Percentiles rank a stretch among this genome's conserved stretches.
These are phyloP conservation scores for Phoma sp. DNA, from an alignment of 2,329 filamentous ascomycete genomes.

Conservation along the genomic window DNA sequence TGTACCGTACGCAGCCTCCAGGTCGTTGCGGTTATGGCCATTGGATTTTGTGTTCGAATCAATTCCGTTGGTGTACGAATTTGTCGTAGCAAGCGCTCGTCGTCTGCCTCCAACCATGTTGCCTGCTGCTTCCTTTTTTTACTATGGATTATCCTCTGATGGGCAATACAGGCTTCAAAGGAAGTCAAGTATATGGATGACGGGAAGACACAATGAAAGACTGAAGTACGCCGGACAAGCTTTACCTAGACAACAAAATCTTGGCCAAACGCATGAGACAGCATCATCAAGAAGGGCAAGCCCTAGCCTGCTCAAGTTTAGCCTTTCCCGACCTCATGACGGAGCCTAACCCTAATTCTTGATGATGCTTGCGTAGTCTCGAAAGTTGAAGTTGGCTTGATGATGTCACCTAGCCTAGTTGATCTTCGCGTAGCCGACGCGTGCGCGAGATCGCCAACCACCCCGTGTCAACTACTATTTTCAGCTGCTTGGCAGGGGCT, in stretches of 20 bases:
- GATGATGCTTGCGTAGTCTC: slow-evolving; percentile 10
- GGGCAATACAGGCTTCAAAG: too few relatives aligned
- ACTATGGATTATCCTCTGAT: neutral
- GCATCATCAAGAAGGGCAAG: slow-evolving; percentile 11
- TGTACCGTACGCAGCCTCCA: slow-evolving; percentile 40
- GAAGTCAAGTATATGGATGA: too few relatives aligned
- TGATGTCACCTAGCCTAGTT: slow-evolving; percentile 10
- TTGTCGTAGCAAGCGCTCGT: slow-evolving; percentile 3
- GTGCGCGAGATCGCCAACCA: neutral
- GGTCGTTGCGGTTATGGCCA: slow-evolving; percentile 21
- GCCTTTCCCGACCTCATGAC: slow-evolving; percentile 8
- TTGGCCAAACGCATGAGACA: slow-evolving; percentile 4
- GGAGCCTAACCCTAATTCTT: slow-evolving; percentile 2
- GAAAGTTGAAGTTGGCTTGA: slow-evolving; percentile 2
- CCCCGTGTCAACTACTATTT: slow-evolving; percentile 1
- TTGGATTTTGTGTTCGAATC: neutral
- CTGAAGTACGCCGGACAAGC: neutral
- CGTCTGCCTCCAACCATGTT: slow-evolving; percentile 14
- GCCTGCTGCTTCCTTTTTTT: neutral
- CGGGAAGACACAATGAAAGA: neutral
- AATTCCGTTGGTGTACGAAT: slow-evolving; percentile 5
- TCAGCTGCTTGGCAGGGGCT: slow-evolving; percentile 14
- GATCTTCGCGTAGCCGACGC: slow-evolving; percentile 1
- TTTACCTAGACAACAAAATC: neutral
- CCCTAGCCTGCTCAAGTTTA: neutral